phyloP scores from a whole-genome alignment of 768 basidiomycete genomes.

The Cystobasidium onofrii region DNA sequence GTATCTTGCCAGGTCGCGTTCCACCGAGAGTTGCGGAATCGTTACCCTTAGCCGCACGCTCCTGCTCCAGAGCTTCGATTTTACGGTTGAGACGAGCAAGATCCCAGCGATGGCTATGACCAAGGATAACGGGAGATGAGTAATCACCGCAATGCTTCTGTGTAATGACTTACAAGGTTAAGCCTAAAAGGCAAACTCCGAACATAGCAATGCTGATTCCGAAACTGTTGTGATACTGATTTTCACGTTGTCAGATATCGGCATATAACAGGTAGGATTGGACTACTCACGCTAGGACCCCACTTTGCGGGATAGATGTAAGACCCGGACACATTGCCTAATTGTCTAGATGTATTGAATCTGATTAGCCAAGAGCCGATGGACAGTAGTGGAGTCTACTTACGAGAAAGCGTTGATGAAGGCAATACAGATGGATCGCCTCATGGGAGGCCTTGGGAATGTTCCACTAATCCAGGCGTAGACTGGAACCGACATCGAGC shows the following conservation, averaged over 20 bases:
- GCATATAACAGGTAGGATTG: background rate
- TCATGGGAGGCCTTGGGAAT: slow-evolving; percentile 71
- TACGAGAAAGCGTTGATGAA: slow-evolving; percentile 41
- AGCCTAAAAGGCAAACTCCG: slow-evolving; percentile 52
- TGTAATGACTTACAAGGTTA: slow-evolving; percentile 32
- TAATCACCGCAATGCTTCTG: background rate
- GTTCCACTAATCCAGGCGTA: slow-evolving; percentile 52
- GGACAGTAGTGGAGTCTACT: too few relatives aligned
- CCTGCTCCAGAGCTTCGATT: slow-evolving; percentile 43
- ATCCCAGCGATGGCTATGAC: slow-evolving; percentile 39
- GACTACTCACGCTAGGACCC: slow-evolving; percentile 50
- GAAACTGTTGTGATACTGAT: slow-evolving; percentile 50
- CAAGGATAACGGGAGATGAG: background rate
- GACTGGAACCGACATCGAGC: slow-evolving; percentile 36
- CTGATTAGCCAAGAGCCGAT: too few relatives aligned
- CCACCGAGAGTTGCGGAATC: background rate
- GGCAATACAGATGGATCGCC: slow-evolving; percentile 75
- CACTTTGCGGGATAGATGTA: slow-evolving; percentile 49
- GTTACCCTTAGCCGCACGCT: background rate
- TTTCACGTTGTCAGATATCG: background rate
- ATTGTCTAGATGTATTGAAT: slow-evolving; percentile 55
- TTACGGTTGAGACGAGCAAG: slow-evolving; percentile 45
- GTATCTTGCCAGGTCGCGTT: background rate
- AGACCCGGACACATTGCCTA: slow-evolving; percentile 77
- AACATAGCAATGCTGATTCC: slow-evolving; percentile 61